Conservation (phyloP, 2,329 filamentous ascomycete genomes). For the Nemania serpens region DNA sequence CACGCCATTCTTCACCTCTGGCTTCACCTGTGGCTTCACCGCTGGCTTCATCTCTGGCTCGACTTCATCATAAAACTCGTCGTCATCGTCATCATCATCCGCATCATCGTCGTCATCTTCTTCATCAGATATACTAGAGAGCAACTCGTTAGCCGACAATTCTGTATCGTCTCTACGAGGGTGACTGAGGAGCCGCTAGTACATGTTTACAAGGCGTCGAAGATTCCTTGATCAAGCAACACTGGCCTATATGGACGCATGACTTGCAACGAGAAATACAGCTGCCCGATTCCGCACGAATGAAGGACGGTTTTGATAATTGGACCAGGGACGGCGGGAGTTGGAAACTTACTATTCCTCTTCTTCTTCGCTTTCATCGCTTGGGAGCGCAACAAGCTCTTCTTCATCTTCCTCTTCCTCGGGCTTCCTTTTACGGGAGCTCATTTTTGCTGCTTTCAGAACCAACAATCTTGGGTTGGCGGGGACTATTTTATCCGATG, state of each 20-base stretch:
- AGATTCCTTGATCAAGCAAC: conserved; percentile 20
- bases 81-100: conserved; percentile 40
- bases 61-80: conserved; percentile 38
- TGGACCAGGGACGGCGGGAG: conserved; percentile 2
- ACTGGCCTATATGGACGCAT: conserved; percentile 28
- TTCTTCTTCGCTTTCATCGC: conserved; percentile 44
- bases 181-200: not conserved
- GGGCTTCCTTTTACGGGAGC: conserved; percentile 43
- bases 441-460: conserved; percentile 33
- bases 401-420: conserved; percentile 41
- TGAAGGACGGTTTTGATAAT: not conserved
- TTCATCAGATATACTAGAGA: conserved; percentile 39
- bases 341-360: conserved; percentile 41
- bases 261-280: conserved; percentile 23
- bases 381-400: conserved; percentile 44
- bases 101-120: conserved; percentile 41
- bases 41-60: no score
- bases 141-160: conserved; percentile 10
- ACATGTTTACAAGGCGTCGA: not conserved
- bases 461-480: conserved; percentile 9
- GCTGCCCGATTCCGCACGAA: conserved; percentile 1
- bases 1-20: conserved; percentile 40
- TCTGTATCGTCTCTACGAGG: not conserved
- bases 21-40: no score
- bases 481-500: conserved; percentile 21